phyloP scores from a whole-genome alignment of 306 rosid species.

The Luffa acutangula region DNA sequence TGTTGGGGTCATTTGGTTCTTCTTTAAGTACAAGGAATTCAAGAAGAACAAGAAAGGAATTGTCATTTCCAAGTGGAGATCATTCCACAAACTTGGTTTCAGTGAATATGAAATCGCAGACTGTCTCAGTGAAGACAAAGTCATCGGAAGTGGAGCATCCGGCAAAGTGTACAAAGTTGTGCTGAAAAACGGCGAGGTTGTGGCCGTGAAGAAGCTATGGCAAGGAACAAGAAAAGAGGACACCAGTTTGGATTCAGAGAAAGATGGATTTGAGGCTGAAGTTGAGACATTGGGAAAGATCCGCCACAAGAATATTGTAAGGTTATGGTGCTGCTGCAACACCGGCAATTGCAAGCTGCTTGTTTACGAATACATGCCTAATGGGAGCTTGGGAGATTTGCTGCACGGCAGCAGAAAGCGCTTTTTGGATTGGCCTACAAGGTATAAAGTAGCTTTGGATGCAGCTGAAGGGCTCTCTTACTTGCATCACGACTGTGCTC shows the following conservation, averaged over 20 bases:
- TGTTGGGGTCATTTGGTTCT: slow-evolving; percentile 53
- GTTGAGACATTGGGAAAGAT: slow-evolving; percentile 76
- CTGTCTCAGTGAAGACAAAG: slow-evolving; percentile 50
- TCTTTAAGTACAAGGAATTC: slow-evolving; percentile 33
- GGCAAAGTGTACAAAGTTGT: slow-evolving; percentile 75
- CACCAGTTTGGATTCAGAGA: slow-evolving; percentile 16
- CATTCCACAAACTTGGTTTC: slow-evolving; percentile 61
- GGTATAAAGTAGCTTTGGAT: slow-evolving; percentile 58
- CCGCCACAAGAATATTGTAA: slow-evolving; percentile 70
- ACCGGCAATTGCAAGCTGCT: slow-evolving; percentile 49
- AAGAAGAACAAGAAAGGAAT: slow-evolving; percentile 38
- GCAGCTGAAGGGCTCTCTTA: slow-evolving; percentile 84
- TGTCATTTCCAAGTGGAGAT: slow-evolving; percentile 47
- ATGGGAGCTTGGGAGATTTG: slow-evolving; percentile 65
- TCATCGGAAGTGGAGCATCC: slow-evolving; percentile 63
- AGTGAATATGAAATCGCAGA: slow-evolving; percentile 50
- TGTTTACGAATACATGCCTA: slow-evolving; percentile 83
- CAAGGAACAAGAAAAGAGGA: slow-evolving; percentile 26
- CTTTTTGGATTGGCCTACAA: slow-evolving; percentile 57
- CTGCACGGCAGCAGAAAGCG: slow-evolving; percentile 36
- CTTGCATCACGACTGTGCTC: slow-evolving; percentile 72
- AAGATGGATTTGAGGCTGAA: slow-evolving; percentile 60
- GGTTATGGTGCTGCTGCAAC: slow-evolving; percentile 69
- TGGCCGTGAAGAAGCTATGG: slow-evolving; percentile 73
- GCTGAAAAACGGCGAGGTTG: slow-evolving; percentile 47